Evolutionary conservation across 768 basidiomycete genomes (phyloP).

Genomic region (Inosperma sp.): DNA sequence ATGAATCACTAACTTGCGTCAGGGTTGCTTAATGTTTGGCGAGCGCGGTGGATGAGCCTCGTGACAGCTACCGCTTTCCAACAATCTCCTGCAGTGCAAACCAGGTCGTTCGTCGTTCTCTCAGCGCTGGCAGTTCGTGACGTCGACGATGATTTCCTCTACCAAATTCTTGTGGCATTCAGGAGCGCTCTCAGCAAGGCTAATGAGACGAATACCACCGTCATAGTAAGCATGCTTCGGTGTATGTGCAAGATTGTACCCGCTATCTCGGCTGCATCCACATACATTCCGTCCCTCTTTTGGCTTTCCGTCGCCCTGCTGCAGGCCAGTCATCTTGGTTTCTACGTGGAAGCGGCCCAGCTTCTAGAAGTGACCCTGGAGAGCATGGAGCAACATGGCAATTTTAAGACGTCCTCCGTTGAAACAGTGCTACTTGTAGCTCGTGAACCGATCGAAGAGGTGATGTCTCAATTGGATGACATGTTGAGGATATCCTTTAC

Average conservation of each 20-base stretch:
- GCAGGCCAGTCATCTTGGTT: constrained; percentile 66
- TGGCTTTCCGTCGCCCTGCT: constrained; percentile 87
- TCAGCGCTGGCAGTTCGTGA: constrained; percentile 79
- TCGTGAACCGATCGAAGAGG: constrained; percentile 60
- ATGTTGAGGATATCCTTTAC: constrained; percentile 75
- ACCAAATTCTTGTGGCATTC: constrained; percentile 89
- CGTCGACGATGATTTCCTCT: constrained; percentile 89
- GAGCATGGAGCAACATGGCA: constrained; percentile 55
- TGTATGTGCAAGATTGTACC: constrained; percentile 78
- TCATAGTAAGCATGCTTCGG: constrained; percentile 84
- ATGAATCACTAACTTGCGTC: constrained; percentile 9
- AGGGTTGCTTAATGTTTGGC: constrained; percentile 85
- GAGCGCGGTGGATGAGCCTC: constrained; percentile 89
- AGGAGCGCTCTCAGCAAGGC: constrained; percentile 63
- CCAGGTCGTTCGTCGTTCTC: constrained; percentile 79
- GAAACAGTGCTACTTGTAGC: constrained; percentile 57
- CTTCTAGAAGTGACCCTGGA: constrained; percentile 64
- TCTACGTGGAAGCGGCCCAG: constrained; percentile 64
- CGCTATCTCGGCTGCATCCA: constrained; percentile 59
- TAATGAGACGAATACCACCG: constrained; percentile 62
- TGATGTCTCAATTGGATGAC: constrained; percentile 67
- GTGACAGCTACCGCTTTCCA: constrained; percentile 89
- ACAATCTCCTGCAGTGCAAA: constrained; percentile 81
- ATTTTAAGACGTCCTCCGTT: constrained; percentile 53
- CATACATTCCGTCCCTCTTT: constrained; percentile 72